Percentiles rank a stretch among this genome's conserved stretches.
These are phyloP conservation scores for Penicillium egyptiacum DNA, from an alignment of 495 filamentous ascomycete species.

Conservation along the genomic window DNA sequence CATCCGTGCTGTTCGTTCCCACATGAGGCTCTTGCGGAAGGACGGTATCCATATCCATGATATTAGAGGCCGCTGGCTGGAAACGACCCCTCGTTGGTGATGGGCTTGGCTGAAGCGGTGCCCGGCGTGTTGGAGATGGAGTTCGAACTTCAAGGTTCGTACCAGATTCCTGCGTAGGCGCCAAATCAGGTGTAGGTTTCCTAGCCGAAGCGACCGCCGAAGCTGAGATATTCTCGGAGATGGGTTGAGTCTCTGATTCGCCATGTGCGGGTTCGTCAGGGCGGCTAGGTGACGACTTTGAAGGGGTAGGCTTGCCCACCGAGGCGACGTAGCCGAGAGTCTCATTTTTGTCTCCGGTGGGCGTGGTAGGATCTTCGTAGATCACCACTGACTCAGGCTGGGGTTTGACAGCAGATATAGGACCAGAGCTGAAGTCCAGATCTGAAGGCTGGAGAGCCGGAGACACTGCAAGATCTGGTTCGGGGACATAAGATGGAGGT, in stretches of 20 bases:
- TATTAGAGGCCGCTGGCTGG: slow-evolving; percentile 14
- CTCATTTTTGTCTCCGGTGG: slow-evolving; percentile 15
- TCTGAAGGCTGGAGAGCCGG: neutral
- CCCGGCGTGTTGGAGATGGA: slow-evolving; percentile 22
- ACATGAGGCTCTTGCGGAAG: slow-evolving; percentile 11
- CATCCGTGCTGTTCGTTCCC: neutral
- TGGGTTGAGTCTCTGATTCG: neutral
- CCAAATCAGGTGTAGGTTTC: slow-evolving; percentile 16
- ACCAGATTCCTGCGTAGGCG: slow-evolving; percentile 12
- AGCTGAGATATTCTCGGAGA: neutral
- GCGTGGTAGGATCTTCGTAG: slow-evolving; percentile 45
- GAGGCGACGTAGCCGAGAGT: slow-evolving; percentile 9
- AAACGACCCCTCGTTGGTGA: slow-evolving; percentile 25
- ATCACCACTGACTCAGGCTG: slow-evolving; percentile 37
- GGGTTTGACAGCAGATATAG: slow-evolving; percentile 15
- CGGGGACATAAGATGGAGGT: slow-evolving; percentile 8
- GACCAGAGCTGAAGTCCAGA: neutral
- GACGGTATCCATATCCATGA: slow-evolving; percentile 2
- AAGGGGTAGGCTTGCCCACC: slow-evolving; percentile 14
- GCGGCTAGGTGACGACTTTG: slow-evolving; percentile 6
- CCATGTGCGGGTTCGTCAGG: neutral
- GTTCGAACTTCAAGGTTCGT: slow-evolving; percentile 15
- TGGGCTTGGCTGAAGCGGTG: slow-evolving; percentile 25
- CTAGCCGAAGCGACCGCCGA: slow-evolving; percentile 11
- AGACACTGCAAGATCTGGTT: slow-evolving; percentile 5